A percentile compares a stretch with the other conserved stretches of the same genome.
phyloP scores from a whole-genome alignment of 116 monocot species.

The Trichopus zeylanicus region DNA sequence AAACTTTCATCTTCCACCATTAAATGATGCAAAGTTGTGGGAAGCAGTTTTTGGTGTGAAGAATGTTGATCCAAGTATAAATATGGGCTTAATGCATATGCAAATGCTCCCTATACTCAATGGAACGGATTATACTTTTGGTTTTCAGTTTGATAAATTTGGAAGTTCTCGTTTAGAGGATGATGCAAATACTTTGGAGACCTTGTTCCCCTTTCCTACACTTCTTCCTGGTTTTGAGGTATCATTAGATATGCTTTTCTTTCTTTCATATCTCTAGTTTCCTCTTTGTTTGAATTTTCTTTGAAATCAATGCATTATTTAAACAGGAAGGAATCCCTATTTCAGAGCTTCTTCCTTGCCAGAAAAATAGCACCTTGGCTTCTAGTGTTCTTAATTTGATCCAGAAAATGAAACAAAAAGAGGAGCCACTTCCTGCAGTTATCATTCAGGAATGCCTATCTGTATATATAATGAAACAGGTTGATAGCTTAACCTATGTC shows the following conservation, averaged over 20 bases:
- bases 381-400: slow-evolving; percentile 67
- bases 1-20: slow-evolving; percentile 61
- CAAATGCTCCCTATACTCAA: slow-evolving; percentile 9
- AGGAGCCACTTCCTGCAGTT: slow-evolving; percentile 48
- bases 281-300: neutral
- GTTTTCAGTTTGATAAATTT: slow-evolving; percentile 46
- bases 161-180: slow-evolving; percentile 15
- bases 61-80: slow-evolving; percentile 3
- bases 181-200: slow-evolving; percentile 38
- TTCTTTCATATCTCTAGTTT: neutral
- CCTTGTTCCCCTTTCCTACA: slow-evolving; percentile 73
- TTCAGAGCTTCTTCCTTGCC: slow-evolving; percentile 79
- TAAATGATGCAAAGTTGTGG: slow-evolving; percentile 71
- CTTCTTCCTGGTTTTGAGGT: slow-evolving; percentile 82
- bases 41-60: slow-evolving; percentile 49
- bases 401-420: slow-evolving; percentile 31
- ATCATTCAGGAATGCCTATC: slow-evolving; percentile 70
- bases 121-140: slow-evolving; percentile 65
- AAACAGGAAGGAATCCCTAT: slow-evolving; percentile 57
- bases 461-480: slow-evolving; percentile 71
- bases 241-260: neutral
- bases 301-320: neutral
- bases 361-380: slow-evolving; percentile 75
- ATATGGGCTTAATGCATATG: slow-evolving; percentile 3
- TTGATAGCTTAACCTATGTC: slow-evolving; percentile 8